Conservation (phyloP, 129 eudicot genomes). For the Chrysanthemum lavandulifolium region DNA sequence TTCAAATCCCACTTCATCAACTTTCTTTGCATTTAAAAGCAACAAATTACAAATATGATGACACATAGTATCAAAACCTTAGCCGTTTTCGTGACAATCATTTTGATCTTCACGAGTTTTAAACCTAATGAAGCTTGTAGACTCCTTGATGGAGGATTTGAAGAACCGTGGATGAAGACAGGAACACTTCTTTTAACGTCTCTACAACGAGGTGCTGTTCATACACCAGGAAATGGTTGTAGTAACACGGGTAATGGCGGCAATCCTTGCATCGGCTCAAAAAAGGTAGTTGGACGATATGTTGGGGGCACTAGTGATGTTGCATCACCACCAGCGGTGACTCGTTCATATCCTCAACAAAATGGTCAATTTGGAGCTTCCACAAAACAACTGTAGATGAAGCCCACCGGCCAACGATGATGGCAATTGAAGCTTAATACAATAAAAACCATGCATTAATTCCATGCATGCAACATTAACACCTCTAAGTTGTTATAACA, state of each 20-base stretch:
- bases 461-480: too few species aligned
- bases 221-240: conserved; percentile 33
- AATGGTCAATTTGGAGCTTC: conserved; percentile 1
- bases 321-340: background rate
- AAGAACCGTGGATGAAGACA: conserved; percentile 17
- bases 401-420: conserved; percentile 14
- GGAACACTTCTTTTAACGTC: conserved; percentile 22
- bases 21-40: background rate
- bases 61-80: background rate
- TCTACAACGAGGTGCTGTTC: conserved; percentile 13
- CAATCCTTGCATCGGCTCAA: conserved; percentile 20
- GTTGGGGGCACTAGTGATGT: background rate
- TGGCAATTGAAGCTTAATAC: too few species aligned
- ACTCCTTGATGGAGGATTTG: conserved; percentile 33
- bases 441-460: too few species aligned
- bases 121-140: conserved; percentile 24
- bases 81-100: background rate
- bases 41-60: conserved; percentile 9
- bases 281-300: conserved; percentile 12
- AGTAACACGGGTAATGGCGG: conserved; percentile 21
- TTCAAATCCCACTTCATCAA: background rate
- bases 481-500: too few species aligned
- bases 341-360: conserved; percentile 27
- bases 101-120: background rate
- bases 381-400: conserved; percentile 13